A percentile compares a stretch with the other conserved stretches of the same genome.
These are phyloP conservation scores for Leishmania lainsoni DNA, from an alignment of 208 protist species.

Conservation along the genomic window DNA sequence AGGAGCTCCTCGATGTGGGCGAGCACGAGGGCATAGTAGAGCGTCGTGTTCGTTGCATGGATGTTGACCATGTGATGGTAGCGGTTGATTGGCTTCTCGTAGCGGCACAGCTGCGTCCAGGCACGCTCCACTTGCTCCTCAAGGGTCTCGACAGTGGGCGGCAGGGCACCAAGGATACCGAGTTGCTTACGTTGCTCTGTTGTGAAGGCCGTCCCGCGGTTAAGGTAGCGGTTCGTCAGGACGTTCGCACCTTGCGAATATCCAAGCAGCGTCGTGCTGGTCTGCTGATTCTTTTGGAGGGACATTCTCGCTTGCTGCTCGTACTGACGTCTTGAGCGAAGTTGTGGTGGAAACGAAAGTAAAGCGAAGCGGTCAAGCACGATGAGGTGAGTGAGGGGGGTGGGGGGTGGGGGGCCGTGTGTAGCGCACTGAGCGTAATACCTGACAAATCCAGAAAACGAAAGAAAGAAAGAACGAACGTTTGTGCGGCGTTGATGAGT, in stretches of 20 bases:
- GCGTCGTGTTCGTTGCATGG: conserved; percentile 73
- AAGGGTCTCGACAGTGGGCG: conserved; percentile 75
- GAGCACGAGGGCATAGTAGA: conserved; percentile 82
- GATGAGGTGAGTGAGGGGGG: not conserved
- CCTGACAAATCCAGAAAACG: too few relatives aligned
- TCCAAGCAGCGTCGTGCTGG: conserved; percentile 22
- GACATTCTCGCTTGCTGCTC: not conserved
- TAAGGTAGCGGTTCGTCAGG: conserved; percentile 77
- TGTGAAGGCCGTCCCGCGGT: conserved; percentile 84
- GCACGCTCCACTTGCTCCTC: conserved; percentile 78
- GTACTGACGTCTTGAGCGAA: not conserved
- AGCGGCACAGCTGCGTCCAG: conserved; percentile 66
- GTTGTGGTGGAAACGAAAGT: not conserved
- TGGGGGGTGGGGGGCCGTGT: too few relatives aligned
- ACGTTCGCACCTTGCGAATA: conserved; percentile 41
- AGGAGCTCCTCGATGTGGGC: conserved; percentile 73
- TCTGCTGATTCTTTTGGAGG: conserved; percentile 2
- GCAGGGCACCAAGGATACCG: conserved; percentile 62
- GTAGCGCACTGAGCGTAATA: too few relatives aligned
- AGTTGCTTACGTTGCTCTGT: conserved; percentile 74
- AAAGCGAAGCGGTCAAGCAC: not conserved
- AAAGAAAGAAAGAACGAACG: not conserved
- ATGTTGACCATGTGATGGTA: conserved; percentile 76
- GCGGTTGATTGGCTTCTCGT: conserved; percentile 86
- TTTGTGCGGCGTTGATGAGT: too few relatives aligned